Base-by-base conservation (phyloP, 2,329 filamentous ascomycete species). In the Colletotrichum costaricense region DNA sequence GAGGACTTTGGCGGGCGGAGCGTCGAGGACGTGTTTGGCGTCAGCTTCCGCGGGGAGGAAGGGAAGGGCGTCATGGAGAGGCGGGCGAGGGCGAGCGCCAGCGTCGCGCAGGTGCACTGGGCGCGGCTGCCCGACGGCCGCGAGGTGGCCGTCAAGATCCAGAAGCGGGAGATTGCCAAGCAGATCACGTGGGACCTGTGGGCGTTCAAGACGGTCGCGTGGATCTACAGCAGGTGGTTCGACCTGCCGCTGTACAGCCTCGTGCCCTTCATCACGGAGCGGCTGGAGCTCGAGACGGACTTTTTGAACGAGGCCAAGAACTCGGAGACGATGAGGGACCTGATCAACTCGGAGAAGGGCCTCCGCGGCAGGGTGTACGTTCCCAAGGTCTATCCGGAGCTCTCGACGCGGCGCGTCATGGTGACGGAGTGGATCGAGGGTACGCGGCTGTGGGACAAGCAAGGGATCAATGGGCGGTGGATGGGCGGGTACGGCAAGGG, bases 391-490 rank as follows among this genome's bases (percentile, higher is more conserved):
- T 96, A 97, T 81, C 87, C 92, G 4, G 95, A 98, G 74, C 88
- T 98, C 33, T 95, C 91, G 65, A 95, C 93, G 19, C 93, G 88
- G 79, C 90, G 97, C 49, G 92, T 99, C 62, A 93, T 99, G 86
- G 97, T 95, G 1, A 95, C 96, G 0, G 97, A 99, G 81, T 99
- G 97, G 97, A 97, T 99, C 72, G 97, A 99, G 83, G 97, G 97
- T 7, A 91, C 97, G 2, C 90, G 95, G 1, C 87, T 99, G 2
- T 98, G 95, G 95, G 96, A 98, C 78, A 97, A 97, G 81, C 91
- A 94, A 70, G 88, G 93, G 66, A 92, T 98, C 79, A 93, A 91
- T 0, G 88, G 88, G 3, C 87, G 89, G 5, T 98, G 97, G 96
- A 84, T 92, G 49, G 95, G 95, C 26, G 93, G 94, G 7, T 90